Evolutionary conservation across 805 yeast species (phyloP), one percentile per base, ranked within the genome.

Genomic region (Yarrowia bubula): DNA sequence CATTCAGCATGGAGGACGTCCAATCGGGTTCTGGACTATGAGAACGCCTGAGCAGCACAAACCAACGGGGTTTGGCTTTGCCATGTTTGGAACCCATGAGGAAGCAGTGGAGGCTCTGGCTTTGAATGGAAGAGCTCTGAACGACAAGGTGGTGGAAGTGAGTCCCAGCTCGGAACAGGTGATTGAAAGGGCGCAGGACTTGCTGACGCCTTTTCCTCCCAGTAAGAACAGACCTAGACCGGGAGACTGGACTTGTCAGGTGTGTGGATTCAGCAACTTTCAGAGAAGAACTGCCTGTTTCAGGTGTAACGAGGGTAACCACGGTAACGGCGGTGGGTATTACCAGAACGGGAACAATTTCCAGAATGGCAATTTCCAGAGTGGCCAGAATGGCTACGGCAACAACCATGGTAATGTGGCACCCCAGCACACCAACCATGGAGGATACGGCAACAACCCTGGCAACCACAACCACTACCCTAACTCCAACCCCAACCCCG

Each of bases 231-330:
- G 95, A 71, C 96, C 97, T 22, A 81, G 98, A 72, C 98, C 98
- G 0, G 98, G 98, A 18, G 98, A 92, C 74, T 92, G 98, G 98
- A 90, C 89, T n/a, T 92, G 98, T 75, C 96, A 97, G 31, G 86
- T 92, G 7, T 92, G 98, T 80, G 97, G 97, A 0, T 92, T 92
- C 72, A 89, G 96, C 28, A 92, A 92, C 75, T 92, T 92, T 77
- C 98, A 92, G 76, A 84, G 97, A 71, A 83, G 98, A 75, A 89
- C 96, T 2, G 96, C 96, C 1, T 92, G 98, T 76, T 91, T 92
- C 80, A 81, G 97, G 68, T 92, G 98, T 74, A 51, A 51, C 44
- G 60, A 51, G 33, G 91, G 88, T 76, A 17, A 28, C 37, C 18
- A 43, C 31, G 32, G 32, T 31, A 43, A 13, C 47, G 46, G 44